These are phyloP conservation scores for Phytophthora cactorum DNA, from an alignment of 352 stramenopile species.

Conservation along the genomic window DNA sequence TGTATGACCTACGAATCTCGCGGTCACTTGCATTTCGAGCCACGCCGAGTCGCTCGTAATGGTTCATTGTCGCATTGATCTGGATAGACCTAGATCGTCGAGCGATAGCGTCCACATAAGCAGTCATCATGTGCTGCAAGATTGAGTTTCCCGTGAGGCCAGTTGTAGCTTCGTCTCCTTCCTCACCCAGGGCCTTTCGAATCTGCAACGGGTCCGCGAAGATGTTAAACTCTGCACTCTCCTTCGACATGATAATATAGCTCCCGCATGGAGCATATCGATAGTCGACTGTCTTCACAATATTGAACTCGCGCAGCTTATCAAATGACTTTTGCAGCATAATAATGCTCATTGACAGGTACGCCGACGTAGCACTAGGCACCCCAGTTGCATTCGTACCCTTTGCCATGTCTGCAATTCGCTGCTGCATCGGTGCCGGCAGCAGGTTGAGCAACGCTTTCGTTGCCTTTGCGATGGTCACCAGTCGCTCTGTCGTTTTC, in stretches of 20 bases:
- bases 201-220: constrained; percentile 53
- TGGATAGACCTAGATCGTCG: constrained; percentile 76
- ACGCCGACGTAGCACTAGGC: constrained; percentile 64
- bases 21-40: constrained; percentile 60
- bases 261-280: constrained; percentile 76
- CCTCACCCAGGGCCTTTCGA: constrained; percentile 50
- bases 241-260: constrained; percentile 78
- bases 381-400: constrained; percentile 25
- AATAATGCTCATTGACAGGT: constrained; percentile 78
- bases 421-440: constrained; percentile 68
- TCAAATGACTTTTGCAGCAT: constrained; percentile 82
- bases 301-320: constrained; percentile 75
- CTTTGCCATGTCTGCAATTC: constrained; percentile 41
- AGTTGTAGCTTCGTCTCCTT: constrained; percentile 49
- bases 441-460: constrained; percentile 72
- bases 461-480: constrained; percentile 82
- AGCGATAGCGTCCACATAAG: constrained; percentile 75
- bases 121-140: constrained; percentile 82
- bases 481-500: constrained; percentile 76
- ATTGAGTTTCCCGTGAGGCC: constrained; percentile 75
- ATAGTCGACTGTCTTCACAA: constrained; percentile 72
- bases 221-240: constrained; percentile 56
- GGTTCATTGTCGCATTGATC: constrained; percentile 85
- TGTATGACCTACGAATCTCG: constrained; percentile 79
- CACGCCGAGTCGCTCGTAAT: constrained; percentile 80